phyloP scores from a whole-genome alignment of 352 stramenopile species.

The Globisporangium emineosum region DNA sequence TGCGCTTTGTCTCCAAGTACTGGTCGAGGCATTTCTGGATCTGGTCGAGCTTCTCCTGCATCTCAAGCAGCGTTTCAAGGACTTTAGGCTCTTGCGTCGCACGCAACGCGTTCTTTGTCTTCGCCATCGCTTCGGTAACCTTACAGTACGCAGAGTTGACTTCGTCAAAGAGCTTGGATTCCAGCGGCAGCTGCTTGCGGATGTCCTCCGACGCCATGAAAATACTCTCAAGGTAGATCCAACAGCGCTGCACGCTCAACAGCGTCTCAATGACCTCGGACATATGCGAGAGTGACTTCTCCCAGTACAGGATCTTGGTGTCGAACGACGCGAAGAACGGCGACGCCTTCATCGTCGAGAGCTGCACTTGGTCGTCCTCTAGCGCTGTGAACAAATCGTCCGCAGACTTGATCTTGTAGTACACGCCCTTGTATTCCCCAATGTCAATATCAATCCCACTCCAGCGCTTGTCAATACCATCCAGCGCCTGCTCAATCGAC shows the following conservation, averaged over 20 bases:
- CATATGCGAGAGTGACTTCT: conserved; percentile 78
- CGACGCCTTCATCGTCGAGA: conserved; percentile 93
- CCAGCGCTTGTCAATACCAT: conserved; percentile 89
- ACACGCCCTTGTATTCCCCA: conserved; percentile 89
- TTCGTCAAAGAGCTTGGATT: conserved; percentile 84
- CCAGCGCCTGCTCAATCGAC: conserved; percentile 88
- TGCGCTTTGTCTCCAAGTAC: conserved; percentile 87
- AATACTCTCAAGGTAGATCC: conserved; percentile 95
- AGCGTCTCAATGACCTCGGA: conserved; percentile 90
- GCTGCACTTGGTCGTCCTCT: conserved; percentile 90
- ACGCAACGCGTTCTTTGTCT: conserved; percentile 71
- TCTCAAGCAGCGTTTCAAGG: conserved; percentile 62
- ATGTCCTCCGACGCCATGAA: conserved; percentile 96
- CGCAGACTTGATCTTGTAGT: conserved; percentile 90
- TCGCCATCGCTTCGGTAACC: conserved; percentile 75
- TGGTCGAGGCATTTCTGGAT: conserved; percentile 88
- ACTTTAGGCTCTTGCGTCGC: conserved; percentile 61
- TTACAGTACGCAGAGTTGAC: conserved; percentile 78
- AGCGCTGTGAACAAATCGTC: conserved; percentile 91
- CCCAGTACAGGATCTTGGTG: conserved; percentile 87
- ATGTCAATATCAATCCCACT: conserved; percentile 87
- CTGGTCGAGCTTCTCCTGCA: conserved; percentile 86
- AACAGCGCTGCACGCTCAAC: conserved; percentile 90
- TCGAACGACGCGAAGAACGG: conserved; percentile 92
- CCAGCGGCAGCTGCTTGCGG: conserved; percentile 89